A percentile compares a stretch with the other conserved stretches of the same genome.
phyloP scores from a whole-genome alignment of 140 eudicot species.

The Erigeron philadelphicus region DNA sequence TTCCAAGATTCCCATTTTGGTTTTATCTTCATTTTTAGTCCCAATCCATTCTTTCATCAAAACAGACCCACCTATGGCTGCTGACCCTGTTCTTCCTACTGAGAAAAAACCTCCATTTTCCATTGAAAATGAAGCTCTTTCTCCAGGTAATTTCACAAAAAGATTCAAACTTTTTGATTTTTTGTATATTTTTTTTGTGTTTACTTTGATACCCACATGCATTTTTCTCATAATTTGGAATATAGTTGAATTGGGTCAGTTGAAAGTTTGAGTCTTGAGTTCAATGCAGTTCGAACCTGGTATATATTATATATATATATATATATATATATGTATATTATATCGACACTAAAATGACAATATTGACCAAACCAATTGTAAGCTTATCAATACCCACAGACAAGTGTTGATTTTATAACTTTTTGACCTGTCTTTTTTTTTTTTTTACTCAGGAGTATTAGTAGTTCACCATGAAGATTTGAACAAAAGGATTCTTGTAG shows the following conservation, averaged over 20 bases:
- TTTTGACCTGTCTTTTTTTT: not conserved
- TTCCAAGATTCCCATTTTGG: constrained; percentile 43
- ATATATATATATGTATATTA: no score
- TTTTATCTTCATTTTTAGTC: constrained; percentile 20
- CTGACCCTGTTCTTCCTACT: constrained; percentile 63
- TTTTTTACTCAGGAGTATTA: constrained; percentile 34
- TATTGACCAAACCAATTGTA: no score
- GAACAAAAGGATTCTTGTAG: constrained; percentile 65
- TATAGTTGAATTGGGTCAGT: constrained; percentile 10
- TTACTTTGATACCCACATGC: constrained; percentile 14
- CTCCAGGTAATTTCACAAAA: constrained; percentile 54
- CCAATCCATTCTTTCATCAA: constrained; percentile 29
- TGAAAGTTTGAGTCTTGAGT: no score
- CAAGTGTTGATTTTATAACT: no score
- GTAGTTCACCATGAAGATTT: constrained; percentile 61
- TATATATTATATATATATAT: no score
- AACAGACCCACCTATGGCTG: constrained; percentile 42
- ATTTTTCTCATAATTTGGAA: not conserved
- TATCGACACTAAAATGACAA: no score
- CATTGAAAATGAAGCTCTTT: constrained; percentile 32
- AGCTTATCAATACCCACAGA: no score
- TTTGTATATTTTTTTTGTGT: not conserved
- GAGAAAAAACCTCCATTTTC: constrained; percentile 57
- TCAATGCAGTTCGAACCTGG: no score
- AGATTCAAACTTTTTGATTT: not conserved